Base-by-base conservation (phyloP, 768 basidiomycete genomes). In the Russula brevipes region DNA sequence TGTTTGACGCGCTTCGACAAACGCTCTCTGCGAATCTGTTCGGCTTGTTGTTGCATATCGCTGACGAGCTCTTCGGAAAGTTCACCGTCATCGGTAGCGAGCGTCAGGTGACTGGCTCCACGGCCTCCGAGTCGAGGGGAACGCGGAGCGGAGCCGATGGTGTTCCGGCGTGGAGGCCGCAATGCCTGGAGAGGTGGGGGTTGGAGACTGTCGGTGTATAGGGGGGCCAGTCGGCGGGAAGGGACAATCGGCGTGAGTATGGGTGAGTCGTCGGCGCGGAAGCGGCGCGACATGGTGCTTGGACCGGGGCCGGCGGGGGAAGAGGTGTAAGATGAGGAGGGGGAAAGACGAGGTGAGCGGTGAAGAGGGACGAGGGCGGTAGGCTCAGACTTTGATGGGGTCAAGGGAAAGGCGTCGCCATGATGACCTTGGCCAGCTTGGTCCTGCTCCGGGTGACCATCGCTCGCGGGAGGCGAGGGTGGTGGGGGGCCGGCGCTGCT, bases 1-100 rank as follows among this genome's bases (percentile, higher is more conserved):
- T 82, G 81, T 72, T 85, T 86, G 7, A 81, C 86, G 16, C 89
- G 79, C 73, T 92, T 91, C 49, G 82, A 81, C 73, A 81, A 74
- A 47, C 94, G 79, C 75, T 96, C 91, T 53, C 87, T 75, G 55
- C 94, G 78, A 57, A 97, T 93, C 66, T 85, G 85, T 68, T 96
- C 94, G 0, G 91, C 92, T 67, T 94, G 89, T n/a, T 86, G 79
- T 69, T 94, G 83, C 49, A 97, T 97, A 70, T 94, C 91, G 36
- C 83, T 80, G 47, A 87, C 87, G 0, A 93, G 79, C 67, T 85
- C 87, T 39, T 76, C 80, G 35, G 78, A 76, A 17, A 76, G 74
- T 46, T 78, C 77, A 0, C 70, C 67, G 4, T 78, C 77, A 53
- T 82, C 80, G 45, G 52, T 65, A 68, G 58, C 69, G 69, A 51